These are phyloP conservation scores for Thielaviopsis euricoi DNA, from an alignment of 2,329 filamentous ascomycete species.

Conservation along the genomic window DNA sequence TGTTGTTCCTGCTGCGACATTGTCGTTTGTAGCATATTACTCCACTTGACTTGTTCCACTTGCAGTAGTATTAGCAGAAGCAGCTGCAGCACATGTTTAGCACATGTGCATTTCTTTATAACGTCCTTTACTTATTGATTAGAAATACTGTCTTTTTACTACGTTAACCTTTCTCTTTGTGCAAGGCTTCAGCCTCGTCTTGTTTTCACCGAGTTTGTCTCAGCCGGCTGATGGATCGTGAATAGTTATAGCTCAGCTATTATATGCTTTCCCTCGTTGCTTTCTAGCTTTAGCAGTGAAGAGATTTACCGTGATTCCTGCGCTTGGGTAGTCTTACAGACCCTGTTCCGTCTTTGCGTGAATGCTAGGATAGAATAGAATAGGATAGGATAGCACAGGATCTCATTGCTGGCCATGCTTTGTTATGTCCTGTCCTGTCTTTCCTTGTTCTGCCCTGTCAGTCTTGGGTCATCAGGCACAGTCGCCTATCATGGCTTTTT, in stretches of 20 bases:
- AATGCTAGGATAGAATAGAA: background rate
- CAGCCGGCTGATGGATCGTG: background rate
- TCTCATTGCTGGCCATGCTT: too few relatives aligned
- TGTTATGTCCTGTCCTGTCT: background rate
- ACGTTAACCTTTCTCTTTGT: background rate
- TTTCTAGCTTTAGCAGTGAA: background rate
- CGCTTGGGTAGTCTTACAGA: background rate
- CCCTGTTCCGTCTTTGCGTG: background rate
- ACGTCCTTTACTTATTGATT: background rate
- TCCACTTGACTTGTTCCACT: background rate
- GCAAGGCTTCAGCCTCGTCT: background rate
- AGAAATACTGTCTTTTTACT: background rate
- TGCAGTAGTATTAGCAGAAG: too few relatives aligned
- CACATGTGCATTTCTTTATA: too few relatives aligned
- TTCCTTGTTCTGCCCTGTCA: background rate
- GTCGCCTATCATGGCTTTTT: background rate
- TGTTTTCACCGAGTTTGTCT: background rate
- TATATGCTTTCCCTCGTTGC: background rate
- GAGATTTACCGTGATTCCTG: background rate
- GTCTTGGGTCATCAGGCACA: too few relatives aligned
- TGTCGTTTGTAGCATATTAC: background rate
- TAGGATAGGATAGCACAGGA: too few relatives aligned
- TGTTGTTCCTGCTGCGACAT: background rate
- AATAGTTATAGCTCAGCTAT: background rate
- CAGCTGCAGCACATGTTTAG: background rate